These are phyloP conservation scores for Entomortierella chlamydospora DNA, from an alignment of 192 early-diverging fungal species.

Conservation along the genomic window DNA sequence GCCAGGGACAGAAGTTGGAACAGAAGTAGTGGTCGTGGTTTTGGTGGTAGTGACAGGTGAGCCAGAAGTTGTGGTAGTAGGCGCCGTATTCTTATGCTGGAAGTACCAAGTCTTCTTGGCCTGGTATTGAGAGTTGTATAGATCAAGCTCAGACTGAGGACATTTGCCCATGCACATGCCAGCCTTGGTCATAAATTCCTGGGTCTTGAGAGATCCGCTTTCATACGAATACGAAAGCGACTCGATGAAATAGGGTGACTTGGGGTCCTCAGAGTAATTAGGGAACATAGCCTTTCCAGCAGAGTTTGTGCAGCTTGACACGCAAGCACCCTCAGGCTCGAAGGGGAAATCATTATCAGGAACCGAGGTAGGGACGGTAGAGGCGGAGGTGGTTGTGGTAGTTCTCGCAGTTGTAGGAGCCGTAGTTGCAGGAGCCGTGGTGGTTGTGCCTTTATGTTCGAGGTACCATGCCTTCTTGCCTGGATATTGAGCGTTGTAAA, in stretches of 20 bases:
- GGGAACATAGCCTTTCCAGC: conserved; percentile 29
- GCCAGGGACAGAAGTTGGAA: not conserved
- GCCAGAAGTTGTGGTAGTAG: conserved; percentile 2
- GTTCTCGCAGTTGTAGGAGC: not conserved
- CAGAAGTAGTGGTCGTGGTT: conserved; percentile 16
- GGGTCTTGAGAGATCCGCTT: not conserved
- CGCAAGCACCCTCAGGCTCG: conserved; percentile 19
- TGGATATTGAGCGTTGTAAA: conserved; percentile 13
- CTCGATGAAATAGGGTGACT: conserved; percentile 12
- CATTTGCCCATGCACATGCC: conserved; percentile 3
- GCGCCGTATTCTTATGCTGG: no score
- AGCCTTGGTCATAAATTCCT: not conserved
- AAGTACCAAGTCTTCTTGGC: conserved; percentile 20
- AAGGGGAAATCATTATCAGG: conserved; percentile 10
- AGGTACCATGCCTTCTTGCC: conserved; percentile 20
- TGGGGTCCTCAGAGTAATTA: conserved; percentile 37
- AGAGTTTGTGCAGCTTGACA: conserved; percentile 9
- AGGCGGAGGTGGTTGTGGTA: conserved; percentile 16
- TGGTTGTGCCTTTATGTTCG: conserved; percentile 5
- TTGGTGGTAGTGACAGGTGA: not conserved
- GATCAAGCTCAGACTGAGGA: conserved; percentile 11
- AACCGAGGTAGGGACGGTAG: not conserved
- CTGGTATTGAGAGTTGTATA: conserved; percentile 14
- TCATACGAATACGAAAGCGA: not conserved
- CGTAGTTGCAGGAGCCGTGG: not conserved